Conservation (phyloP, 768 basidiomycete species). For the Lactarius vividus region DNA sequence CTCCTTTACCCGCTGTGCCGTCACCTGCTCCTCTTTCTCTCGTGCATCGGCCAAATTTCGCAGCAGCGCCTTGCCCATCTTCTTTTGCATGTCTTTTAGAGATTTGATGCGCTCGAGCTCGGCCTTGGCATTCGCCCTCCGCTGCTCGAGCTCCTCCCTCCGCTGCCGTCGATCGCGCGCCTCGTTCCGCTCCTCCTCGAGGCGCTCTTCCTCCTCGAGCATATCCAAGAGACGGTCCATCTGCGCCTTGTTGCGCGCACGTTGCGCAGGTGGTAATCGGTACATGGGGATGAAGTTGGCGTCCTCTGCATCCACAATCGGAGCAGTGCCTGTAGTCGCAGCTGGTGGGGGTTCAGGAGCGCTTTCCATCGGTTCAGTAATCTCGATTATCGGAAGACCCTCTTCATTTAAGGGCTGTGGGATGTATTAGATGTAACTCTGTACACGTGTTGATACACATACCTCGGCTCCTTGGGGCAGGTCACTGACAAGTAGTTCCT, state of each 20-base stretch:
- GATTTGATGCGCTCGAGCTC: conserved; percentile 41
- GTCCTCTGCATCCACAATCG: conserved; percentile 37
- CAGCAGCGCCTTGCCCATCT: conserved; percentile 72
- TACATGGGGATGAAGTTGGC: conserved; percentile 47
- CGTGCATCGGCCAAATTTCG: conserved; percentile 43
- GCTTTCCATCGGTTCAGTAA: conserved; percentile 52
- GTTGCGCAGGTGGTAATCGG: conserved; percentile 45
- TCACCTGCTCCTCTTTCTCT: conserved; percentile 39
- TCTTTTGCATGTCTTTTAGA: conserved; percentile 60
- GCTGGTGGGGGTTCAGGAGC: conserved; percentile 30
- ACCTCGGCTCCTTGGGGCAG: conserved; percentile 46
- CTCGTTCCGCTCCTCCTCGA: conserved; percentile 43
- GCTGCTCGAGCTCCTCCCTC: conserved; percentile 49
- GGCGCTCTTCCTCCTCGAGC: conserved; percentile 67
- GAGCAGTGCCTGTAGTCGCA: background rate
- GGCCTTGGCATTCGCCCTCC: conserved; percentile 46
- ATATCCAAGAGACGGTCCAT: conserved; percentile 63
- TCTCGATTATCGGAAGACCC: conserved; percentile 75
- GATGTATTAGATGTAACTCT: conserved; percentile 20
- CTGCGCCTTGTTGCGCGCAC: conserved; percentile 52
- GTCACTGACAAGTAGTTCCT: conserved; percentile 51
- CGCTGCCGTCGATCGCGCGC: conserved; percentile 41
- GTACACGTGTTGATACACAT: conserved; percentile 33
- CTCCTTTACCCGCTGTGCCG: conserved; percentile 34
- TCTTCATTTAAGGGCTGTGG: conserved; percentile 69